phyloP scores from a whole-genome alignment of 202 grass and related monocot genomes.

The Cymbopogon flexuosus region DNA sequence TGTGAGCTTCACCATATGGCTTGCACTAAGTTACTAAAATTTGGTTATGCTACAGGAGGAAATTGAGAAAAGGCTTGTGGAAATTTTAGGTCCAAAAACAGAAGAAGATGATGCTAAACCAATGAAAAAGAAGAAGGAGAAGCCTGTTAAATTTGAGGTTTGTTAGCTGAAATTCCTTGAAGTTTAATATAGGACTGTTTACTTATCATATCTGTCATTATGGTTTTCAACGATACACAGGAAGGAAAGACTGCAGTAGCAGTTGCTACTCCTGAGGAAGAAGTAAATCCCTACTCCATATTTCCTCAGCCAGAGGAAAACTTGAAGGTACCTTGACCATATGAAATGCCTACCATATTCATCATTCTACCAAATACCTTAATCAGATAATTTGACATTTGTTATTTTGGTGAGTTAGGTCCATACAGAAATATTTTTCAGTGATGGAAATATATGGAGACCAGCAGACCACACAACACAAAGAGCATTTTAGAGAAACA shows the following conservation, averaged over 20 bases:
- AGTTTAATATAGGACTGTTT: constrained; percentile 1
- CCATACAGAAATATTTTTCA: constrained; percentile 90
- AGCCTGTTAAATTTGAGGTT: constrained; percentile 76
- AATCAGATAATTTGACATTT: not conserved
- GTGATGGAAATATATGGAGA: constrained; percentile 79
- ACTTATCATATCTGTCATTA: not conserved
- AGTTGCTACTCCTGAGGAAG: constrained; percentile 55
- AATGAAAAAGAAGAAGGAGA: constrained; percentile 81
- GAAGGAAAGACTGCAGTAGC: constrained; percentile 46
- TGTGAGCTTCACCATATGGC: constrained; percentile 8
- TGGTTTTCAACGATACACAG: constrained; percentile 39
- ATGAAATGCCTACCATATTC: not conserved
- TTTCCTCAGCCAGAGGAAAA: constrained; percentile 85
- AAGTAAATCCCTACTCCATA: constrained; percentile 73
- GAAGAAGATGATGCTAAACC: constrained; percentile 75
- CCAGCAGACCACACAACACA: constrained; percentile 81
- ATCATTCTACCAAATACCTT: not conserved
- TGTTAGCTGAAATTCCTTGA: not conserved
- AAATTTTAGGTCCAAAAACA: constrained; percentile 72
- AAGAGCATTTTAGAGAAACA: constrained; percentile 73
- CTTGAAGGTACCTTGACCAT: constrained; percentile 50
- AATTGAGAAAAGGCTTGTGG: constrained; percentile 64
- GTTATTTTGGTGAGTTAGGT: constrained; percentile 41
- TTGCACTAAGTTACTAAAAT: not conserved
- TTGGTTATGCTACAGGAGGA: constrained; percentile 46